Conservation (phyloP, 768 basidiomycete genomes). For the Lepiota venenata region DNA sequence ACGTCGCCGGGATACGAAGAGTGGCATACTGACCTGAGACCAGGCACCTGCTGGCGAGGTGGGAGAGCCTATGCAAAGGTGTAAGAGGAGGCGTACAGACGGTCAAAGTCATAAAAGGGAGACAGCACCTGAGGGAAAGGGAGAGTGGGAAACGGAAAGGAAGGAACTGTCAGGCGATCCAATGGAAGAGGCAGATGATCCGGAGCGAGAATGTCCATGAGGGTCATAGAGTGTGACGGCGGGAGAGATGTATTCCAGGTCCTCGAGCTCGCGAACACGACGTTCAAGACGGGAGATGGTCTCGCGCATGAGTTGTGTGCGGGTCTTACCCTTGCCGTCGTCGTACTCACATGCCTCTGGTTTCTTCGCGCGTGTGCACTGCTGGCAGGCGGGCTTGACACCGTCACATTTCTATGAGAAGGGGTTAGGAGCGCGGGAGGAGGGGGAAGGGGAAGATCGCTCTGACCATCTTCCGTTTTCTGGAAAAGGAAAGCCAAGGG, state of each 20-base stretch:
- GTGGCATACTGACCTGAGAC: slow-evolving; percentile 33
- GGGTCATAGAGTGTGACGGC: slow-evolving; percentile 73
- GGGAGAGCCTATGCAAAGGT: slow-evolving; percentile 32
- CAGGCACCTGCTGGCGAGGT: slow-evolving; percentile 52
- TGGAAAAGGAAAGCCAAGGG: slow-evolving; percentile 22
- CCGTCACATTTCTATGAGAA: slow-evolving; percentile 69
- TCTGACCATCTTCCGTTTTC: slow-evolving; percentile 68
- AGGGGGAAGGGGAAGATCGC: slow-evolving; percentile 9
- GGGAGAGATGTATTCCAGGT: slow-evolving; percentile 66
- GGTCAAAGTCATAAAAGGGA: background rate
- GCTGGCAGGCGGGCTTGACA: slow-evolving; percentile 71
- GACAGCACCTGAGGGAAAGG: slow-evolving; percentile 50
- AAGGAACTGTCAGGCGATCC: slow-evolving; percentile 51
- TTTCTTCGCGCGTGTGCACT: slow-evolving; percentile 78
- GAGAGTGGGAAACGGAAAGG: slow-evolving; percentile 53
- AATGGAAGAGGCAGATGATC: slow-evolving; percentile 53
- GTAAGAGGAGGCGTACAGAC: background rate
- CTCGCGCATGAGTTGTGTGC: slow-evolving; percentile 76
- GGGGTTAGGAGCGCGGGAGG: slow-evolving; percentile 9
- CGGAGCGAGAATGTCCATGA: slow-evolving; percentile 48
- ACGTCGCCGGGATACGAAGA: background rate
- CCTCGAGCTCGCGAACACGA: slow-evolving; percentile 71
- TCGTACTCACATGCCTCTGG: slow-evolving; percentile 75
- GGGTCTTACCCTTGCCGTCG: slow-evolving; percentile 81
- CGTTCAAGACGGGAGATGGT: slow-evolving; percentile 72